Evolutionary conservation across 805 yeast genomes (phyloP).

Genomic region (Candida methanosorbosa): DNA sequence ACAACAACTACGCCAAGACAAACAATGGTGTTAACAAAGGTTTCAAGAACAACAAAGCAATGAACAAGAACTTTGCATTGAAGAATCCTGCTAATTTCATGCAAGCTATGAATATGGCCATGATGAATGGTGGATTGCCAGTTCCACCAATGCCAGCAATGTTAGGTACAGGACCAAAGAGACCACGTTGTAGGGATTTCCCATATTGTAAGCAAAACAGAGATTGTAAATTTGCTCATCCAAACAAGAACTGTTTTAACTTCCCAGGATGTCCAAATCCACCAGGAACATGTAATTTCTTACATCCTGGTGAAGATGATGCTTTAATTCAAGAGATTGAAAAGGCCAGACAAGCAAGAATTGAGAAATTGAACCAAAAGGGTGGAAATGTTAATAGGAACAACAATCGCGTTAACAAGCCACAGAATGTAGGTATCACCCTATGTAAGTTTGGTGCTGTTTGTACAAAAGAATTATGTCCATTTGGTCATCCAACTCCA

Average conservation of each 20-base stretch:
- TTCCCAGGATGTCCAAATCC: slow-evolving; percentile 74
- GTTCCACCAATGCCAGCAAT: slow-evolving; percentile 17
- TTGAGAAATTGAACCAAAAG: slow-evolving; percentile 10
- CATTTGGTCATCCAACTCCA: slow-evolving; percentile 89
- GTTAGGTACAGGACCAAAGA: slow-evolving; percentile 30
- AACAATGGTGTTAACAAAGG: slow-evolving; percentile 13
- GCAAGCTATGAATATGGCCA: slow-evolving; percentile 30
- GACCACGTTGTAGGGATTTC: slow-evolving; percentile 58
- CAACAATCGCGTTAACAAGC: slow-evolving; percentile 25
- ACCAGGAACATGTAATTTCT: slow-evolving; percentile 72
- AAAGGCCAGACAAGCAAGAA: slow-evolving; percentile 34
- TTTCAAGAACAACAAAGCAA: too few relatives aligned
- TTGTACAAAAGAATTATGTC: slow-evolving; percentile 74
- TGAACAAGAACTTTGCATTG: slow-evolving; percentile 26
- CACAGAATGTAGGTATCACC: slow-evolving; percentile 32
- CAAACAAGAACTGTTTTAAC: slow-evolving; percentile 64
- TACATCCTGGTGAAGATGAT: slow-evolving; percentile 83
- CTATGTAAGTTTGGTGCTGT: slow-evolving; percentile 69
- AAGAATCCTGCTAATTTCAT: slow-evolving; percentile 33
- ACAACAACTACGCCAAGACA: slow-evolving; percentile 9
- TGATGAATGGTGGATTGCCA: slow-evolving; percentile 11
- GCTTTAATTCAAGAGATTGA: slow-evolving; percentile 62
- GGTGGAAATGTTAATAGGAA: slow-evolving; percentile 22
- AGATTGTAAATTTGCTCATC: slow-evolving; percentile 73
- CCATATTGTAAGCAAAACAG: slow-evolving; percentile 55